Conservation (phyloP, 148 eudicot genomes). For the Camellia granthamiana region DNA sequence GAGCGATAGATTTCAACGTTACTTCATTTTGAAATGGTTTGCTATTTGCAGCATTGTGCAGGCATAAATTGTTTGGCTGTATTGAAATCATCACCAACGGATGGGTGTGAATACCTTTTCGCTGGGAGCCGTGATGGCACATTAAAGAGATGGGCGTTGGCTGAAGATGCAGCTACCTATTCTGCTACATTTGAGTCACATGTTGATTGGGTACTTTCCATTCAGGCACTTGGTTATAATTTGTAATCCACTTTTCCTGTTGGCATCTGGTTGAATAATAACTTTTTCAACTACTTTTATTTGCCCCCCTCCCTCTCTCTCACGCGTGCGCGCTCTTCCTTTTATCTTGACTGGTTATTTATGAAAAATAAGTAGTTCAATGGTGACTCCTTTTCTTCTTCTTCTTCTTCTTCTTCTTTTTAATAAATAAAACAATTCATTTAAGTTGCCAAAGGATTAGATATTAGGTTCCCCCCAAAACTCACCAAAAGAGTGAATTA, state of each 20-base stretch:
- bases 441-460: not conserved
- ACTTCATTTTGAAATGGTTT: constrained; percentile 7
- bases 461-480: no score
- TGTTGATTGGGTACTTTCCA: constrained; percentile 75
- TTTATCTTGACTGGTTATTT: no score
- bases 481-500: not conserved
- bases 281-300: not conserved
- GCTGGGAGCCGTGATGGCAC: constrained; percentile 97
- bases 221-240: not conserved
- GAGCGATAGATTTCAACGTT: not conserved
- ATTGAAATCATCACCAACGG: constrained; percentile 53
- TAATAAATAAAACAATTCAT: not conserved
- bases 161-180: constrained; percentile 64
- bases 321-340: no score
- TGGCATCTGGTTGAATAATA: not conserved
- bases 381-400: no score
- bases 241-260: not conserved
- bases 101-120: constrained; percentile 53
- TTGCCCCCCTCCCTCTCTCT: not conserved
- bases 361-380: no score
- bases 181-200: constrained; percentile 94
- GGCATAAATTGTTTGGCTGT: constrained; percentile 85
- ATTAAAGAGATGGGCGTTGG: constrained; percentile 78
- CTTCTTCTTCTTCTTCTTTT: no score
- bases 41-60: constrained; percentile 73